phyloP scores from a whole-genome alignment of 2,329 filamentous ascomycete genomes.

The Cercospora canescens region DNA sequence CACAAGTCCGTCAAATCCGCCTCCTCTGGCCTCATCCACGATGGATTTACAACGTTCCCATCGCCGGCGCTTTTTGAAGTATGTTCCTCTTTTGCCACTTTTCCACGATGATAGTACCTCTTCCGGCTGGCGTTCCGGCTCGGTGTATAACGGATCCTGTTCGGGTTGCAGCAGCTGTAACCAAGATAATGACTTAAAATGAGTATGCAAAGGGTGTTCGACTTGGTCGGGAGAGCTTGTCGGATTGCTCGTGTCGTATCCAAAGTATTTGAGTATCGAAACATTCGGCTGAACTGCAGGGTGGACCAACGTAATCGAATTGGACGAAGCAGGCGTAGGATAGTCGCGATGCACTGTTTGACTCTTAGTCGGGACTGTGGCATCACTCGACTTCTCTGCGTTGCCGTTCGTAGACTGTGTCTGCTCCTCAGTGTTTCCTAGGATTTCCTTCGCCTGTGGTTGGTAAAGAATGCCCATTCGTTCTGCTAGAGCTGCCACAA shows the following conservation, averaged over 20 bases:
- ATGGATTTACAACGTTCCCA: constrained; percentile 73
- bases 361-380: not conserved
- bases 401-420: not conserved
- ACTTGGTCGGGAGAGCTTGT: constrained; percentile 42
- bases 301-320: constrained; percentile 80
- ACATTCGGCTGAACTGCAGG: constrained; percentile 85
- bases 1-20: constrained; percentile 80
- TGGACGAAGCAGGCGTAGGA: constrained; percentile 67
- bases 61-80: constrained; percentile 84
- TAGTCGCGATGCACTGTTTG: constrained; percentile 45
- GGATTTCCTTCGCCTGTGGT: constrained; percentile 33
- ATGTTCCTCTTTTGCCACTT: constrained; percentile 76
- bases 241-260: constrained; percentile 71
- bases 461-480: constrained; percentile 74
- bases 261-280: constrained; percentile 83
- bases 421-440: constrained; percentile 13
- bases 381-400: constrained; percentile 1
- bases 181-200: constrained; percentile 86
- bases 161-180: constrained; percentile 81
- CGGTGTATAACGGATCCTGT: constrained; percentile 72
- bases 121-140: constrained; percentile 60
- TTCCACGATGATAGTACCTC: constrained; percentile 71
- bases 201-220: constrained; percentile 74
- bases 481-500: constrained; percentile 83
- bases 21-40: constrained; percentile 71